A percentile compares a stretch with the other conserved stretches of the same genome.
Evolutionary conservation across 2,329 filamentous ascomycete genomes (phyloP).

Genomic region (Monilinia fructicola): DNA sequence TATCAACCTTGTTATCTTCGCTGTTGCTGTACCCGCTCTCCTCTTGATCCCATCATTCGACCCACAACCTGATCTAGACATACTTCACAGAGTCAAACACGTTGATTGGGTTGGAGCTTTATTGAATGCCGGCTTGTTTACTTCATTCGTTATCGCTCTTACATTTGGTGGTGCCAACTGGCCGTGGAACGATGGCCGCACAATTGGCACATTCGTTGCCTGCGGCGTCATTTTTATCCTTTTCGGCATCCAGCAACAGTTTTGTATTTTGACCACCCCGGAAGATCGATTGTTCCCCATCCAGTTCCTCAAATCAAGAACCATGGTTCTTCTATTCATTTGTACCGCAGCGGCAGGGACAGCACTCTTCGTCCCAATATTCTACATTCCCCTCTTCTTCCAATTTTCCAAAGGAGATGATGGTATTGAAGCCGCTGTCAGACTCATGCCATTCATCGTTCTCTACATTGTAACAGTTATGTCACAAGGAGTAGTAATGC

Average conservation of each 20-base stretch:
- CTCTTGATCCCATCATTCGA: slow-evolving; percentile 26
- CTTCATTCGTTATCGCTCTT: slow-evolving; percentile 21
- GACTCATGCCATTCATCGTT: slow-evolving; percentile 44
- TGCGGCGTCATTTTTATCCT: slow-evolving; percentile 41
- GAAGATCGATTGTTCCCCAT: slow-evolving; percentile 29
- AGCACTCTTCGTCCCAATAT: slow-evolving; percentile 45
- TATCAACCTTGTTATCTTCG: slow-evolving; percentile 41
- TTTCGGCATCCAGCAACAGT: slow-evolving; percentile 28
- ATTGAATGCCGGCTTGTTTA: slow-evolving; percentile 28
- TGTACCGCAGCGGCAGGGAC: slow-evolving; percentile 41
- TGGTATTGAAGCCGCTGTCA: slow-evolving; percentile 42
- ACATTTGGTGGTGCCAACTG: slow-evolving; percentile 21
- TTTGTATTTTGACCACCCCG: slow-evolving; percentile 31
- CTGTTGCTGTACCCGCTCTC: slow-evolving; percentile 28
- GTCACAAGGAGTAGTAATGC: slow-evolving; percentile 43
- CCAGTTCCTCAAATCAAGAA: slow-evolving; percentile 40
- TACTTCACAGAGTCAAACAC: slow-evolving; percentile 20
- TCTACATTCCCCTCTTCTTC: slow-evolving; percentile 51
- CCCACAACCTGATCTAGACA: slow-evolving; percentile 6
- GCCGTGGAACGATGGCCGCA: slow-evolving; percentile 21
- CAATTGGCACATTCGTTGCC: slow-evolving; percentile 43
- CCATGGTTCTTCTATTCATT: slow-evolving; percentile 30
- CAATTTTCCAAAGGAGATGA: slow-evolving; percentile 45
- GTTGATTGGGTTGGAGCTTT: slow-evolving; percentile 42
- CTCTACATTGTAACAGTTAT: slow-evolving; percentile 44